Evolutionary conservation across 352 stramenopile species (phyloP).

Genomic region (Phytophthora meadii): DNA sequence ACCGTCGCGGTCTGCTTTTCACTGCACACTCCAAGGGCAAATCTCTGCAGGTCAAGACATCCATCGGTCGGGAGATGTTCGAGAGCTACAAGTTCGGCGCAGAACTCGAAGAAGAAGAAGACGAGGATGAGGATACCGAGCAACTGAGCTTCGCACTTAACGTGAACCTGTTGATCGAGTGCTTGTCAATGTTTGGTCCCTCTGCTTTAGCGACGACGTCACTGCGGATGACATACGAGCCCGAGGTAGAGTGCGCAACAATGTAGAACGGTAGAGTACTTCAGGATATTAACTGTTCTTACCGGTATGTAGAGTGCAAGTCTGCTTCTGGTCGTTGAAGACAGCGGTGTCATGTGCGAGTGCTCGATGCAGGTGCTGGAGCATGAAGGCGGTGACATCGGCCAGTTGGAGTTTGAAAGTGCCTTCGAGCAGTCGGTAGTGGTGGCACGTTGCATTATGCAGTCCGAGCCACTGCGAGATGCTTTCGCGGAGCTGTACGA

Average conservation of each 20-base stretch:
- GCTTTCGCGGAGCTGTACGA: conserved; percentile 87
- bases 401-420: conserved; percentile 77
- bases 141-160: conserved; percentile 81
- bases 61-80: conserved; percentile 77
- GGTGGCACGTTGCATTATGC: conserved; percentile 83
- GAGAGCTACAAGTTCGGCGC: conserved; percentile 63
- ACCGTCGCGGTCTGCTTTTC: conserved; percentile 70
- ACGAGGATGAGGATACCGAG: conserved; percentile 38
- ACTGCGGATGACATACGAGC: conserved; percentile 74
- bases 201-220: conserved; percentile 73
- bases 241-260: conserved; percentile 37
- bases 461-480: conserved; percentile 81
- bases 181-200: conserved; percentile 81
- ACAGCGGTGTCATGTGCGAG: conserved; percentile 87
- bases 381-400: conserved; percentile 76
- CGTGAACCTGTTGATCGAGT: conserved; percentile 77
- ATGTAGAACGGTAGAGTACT: conserved; percentile 6
- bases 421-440: conserved; percentile 80
- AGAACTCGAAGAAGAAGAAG: conserved; percentile 19
- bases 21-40: conserved; percentile 86
- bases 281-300: conserved; percentile 1
- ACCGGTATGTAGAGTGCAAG: conserved; percentile 48
- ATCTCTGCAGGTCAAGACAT: conserved; percentile 89
- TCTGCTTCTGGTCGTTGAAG: conserved; percentile 77
- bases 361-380: conserved; percentile 85